Percentiles rank a stretch among this genome's conserved stretches.
Conservation (phyloP, 1,139 yeast genomes). For the Arxiozyma heterogenica region DNA sequence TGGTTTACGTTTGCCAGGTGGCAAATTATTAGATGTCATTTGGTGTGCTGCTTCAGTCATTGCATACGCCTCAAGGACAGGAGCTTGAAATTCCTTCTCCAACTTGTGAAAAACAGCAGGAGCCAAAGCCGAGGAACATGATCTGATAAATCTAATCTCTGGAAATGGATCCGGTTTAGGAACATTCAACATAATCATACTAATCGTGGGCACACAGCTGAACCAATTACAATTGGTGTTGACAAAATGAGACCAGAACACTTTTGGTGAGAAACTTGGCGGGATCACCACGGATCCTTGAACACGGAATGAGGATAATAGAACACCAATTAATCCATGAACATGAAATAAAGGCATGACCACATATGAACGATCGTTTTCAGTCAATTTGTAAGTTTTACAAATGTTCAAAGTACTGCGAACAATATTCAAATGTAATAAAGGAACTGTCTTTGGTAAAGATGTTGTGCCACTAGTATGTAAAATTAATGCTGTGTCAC, state of each 20-base stretch:
- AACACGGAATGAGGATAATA: constrained; percentile 48
- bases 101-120: constrained; percentile 50
- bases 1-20: constrained; percentile 53
- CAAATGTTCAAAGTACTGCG: constrained; percentile 49
- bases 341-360: constrained; percentile 73
- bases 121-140: constrained; percentile 60
- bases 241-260: constrained; percentile 50
- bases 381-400: constrained; percentile 43
- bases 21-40: constrained; percentile 59
- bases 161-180: constrained; percentile 43
- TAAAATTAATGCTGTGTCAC: constrained; percentile 50
- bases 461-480: constrained; percentile 71
- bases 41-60: constrained; percentile 71
- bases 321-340: constrained; percentile 57
- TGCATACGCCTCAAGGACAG: constrained; percentile 67
- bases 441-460: constrained; percentile 61
- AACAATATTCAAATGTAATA: constrained; percentile 52
- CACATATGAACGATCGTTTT: constrained; percentile 44
- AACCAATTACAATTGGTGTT: constrained; percentile 51
- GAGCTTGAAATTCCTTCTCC: constrained; percentile 48
- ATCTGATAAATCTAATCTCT: constrained; percentile 51
- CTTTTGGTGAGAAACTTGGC: constrained; percentile 45
- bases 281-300: constrained; percentile 57
- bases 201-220: constrained; percentile 67
- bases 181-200: constrained; percentile 48